Base-by-base conservation (phyloP, 2,329 filamentous ascomycete genomes). In the Trichoderma atroviride region DNA sequence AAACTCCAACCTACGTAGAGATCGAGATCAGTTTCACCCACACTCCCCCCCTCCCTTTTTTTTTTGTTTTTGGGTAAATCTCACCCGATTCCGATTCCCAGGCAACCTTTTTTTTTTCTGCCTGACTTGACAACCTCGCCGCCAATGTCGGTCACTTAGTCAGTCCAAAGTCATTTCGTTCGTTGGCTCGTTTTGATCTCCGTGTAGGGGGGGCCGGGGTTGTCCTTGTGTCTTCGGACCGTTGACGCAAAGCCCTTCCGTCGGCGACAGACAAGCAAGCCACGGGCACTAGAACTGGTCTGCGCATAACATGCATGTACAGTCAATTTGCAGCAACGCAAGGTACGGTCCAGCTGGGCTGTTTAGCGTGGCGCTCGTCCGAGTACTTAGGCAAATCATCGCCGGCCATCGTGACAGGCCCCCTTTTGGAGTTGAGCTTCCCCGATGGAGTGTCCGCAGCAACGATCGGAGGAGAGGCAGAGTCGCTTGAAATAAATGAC, bases 11-110 rank as follows among this genome's bases (percentile, higher is more conserved):
- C 31, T 16, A 33, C 58, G 24, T 61, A 19, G 27, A 35, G 52
- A 65, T 65, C 62, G 62, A 65, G 62, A 57, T 65, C 37, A 37
- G 35, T 29, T 57, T n/a, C 11, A 24, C 35, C 22, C 52, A 14
- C 52, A 33, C 52, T 35, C 27, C 19, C 52, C 52, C 52, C 31
- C 22, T 65, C 24, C 33, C 19, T 33, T 35, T 35, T 24, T n/a
- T n/a, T n/a, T n/a, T n/a, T n/a, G n/a, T 16, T 65, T 24, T n/a
- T 27, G 24, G 35, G 14, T 5, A 24, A 64, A 57, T 37, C 53
- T 56, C 52, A 56, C 52, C 16, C 40, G 40, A 43, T n/a, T 43
- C 40, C 35, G 62, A 65, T 47, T 65, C 35, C 37, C 33, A 35
- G 56, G 27, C 37, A 55, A 4, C 40, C 40, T 43, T 13, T 19